These are phyloP conservation scores for Microcera coccophila DNA, from an alignment of 2,329 filamentous ascomycete species.

Conservation along the genomic window DNA sequence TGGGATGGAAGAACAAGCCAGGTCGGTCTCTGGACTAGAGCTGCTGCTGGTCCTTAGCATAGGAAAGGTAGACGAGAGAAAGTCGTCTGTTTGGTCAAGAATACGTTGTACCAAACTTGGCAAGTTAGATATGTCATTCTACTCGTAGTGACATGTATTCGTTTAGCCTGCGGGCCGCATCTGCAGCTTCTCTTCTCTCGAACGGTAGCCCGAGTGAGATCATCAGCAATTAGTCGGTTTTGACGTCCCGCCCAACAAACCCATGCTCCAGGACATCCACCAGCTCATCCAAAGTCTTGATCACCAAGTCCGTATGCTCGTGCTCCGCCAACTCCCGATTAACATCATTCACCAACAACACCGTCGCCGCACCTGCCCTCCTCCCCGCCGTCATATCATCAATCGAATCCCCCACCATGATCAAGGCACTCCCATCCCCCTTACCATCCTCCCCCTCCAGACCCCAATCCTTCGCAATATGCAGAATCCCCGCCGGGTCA, in stretches of 20 bases:
- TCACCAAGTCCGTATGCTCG: constrained; percentile 71
- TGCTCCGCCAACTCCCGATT: constrained; percentile 68
- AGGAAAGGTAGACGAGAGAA: constrained; percentile 25
- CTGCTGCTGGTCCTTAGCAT: constrained; percentile 11
- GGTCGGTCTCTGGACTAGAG: neutral
- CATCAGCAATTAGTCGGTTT: no score
- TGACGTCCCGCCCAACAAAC: constrained; percentile 59
- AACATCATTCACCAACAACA: constrained; percentile 81
- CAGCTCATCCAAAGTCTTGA: constrained; percentile 70
- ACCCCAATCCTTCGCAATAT: constrained; percentile 77
- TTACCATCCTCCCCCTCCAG: constrained; percentile 36
- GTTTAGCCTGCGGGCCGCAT: no score
- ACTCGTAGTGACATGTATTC: no score
- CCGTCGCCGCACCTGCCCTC: constrained; percentile 79
- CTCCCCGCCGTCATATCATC: constrained; percentile 91
- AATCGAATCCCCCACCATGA: constrained; percentile 74
- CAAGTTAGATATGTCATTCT: no score
- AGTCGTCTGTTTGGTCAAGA: no score
- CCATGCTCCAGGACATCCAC: constrained; percentile 71
- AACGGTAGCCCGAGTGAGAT: neutral
- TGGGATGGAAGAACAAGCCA: neutral
- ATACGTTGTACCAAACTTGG: no score
- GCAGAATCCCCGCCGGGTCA: constrained; percentile 78
- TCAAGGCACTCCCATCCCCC: constrained; percentile 46
- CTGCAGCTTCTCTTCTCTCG: neutral